These are phyloP conservation scores for Xanthoceras sorbifolium DNA, from an alignment of 345 rosid species.

Conservation along the genomic window DNA sequence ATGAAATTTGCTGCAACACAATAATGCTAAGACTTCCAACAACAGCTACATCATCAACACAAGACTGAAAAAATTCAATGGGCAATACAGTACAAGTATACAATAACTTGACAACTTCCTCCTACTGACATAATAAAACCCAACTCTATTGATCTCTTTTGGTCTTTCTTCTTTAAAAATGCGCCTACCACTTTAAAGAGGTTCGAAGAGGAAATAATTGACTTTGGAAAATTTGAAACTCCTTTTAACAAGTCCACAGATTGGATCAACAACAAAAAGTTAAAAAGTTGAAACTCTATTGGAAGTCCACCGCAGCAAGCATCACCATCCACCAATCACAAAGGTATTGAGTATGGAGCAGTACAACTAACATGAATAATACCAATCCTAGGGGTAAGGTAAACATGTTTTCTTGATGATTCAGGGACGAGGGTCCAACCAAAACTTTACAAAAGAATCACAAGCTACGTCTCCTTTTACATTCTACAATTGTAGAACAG, in stretches of 20 bases:
- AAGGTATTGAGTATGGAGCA: conserved; percentile 11
- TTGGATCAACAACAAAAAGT: not conserved
- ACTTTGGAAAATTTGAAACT: not conserved
- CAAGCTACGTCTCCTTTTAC: not conserved
- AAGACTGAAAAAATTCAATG: no score
- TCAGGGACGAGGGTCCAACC: not conserved
- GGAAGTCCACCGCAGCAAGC: conserved; percentile 13
- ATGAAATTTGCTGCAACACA: no score
- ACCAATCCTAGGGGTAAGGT: not conserved
- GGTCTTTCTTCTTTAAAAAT: not conserved
- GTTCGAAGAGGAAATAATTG: not conserved
- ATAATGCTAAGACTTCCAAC: no score
- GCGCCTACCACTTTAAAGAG: not conserved
- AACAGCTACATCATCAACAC: no score
- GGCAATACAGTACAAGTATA: not conserved
- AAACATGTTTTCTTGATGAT: not conserved
- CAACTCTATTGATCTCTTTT: not conserved
- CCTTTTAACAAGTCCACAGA: not conserved
- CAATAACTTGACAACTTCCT: not conserved
- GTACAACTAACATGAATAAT: not conserved
- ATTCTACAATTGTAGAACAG: no score
- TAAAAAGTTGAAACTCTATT: not conserved
- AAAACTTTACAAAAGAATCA: not conserved
- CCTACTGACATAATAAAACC: not conserved
- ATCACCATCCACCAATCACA: conserved; percentile 12